Conservation (phyloP, 306 rosid genomes). For the Lithocarpus polystachyus region DNA sequence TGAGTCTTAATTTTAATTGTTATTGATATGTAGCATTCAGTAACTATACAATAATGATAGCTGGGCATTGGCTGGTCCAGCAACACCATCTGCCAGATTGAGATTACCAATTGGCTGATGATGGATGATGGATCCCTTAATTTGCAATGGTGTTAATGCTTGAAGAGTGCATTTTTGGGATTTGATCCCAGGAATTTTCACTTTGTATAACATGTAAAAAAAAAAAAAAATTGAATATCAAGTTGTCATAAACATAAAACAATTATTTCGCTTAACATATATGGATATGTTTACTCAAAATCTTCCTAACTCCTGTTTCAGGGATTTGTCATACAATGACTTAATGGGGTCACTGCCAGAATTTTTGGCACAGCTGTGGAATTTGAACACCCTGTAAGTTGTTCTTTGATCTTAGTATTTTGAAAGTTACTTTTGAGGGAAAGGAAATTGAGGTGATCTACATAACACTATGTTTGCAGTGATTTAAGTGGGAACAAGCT, state of each 20-base stretch:
- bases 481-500: slow-evolving; percentile 22
- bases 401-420: not conserved
- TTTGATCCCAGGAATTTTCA: not conserved
- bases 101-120: not conserved
- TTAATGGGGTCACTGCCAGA: slow-evolving; percentile 36
- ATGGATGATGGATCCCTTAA: not conserved
- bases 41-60: not conserved
- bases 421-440: not conserved
- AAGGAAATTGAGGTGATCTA: not conserved
- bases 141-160: not conserved
- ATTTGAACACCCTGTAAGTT: slow-evolving; percentile 34
- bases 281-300: too few relatives aligned
- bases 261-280: too few relatives aligned
- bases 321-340: slow-evolving; percentile 48
- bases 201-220: not conserved
- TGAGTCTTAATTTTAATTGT: too few relatives aligned
- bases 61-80: not conserved
- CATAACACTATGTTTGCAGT: not conserved
- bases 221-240: not conserved
- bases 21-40: not conserved
- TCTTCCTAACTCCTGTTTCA: not conserved
- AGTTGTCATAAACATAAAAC: too few relatives aligned
- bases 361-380: slow-evolving; percentile 20
- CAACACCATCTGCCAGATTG: not conserved
- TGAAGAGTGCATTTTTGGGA: not conserved